Evolutionary conservation across 2,329 filamentous ascomycete genomes (phyloP), one percentile per base, ranked within the genome.

Genomic region (Myriosclerotinia duriaeana): DNA sequence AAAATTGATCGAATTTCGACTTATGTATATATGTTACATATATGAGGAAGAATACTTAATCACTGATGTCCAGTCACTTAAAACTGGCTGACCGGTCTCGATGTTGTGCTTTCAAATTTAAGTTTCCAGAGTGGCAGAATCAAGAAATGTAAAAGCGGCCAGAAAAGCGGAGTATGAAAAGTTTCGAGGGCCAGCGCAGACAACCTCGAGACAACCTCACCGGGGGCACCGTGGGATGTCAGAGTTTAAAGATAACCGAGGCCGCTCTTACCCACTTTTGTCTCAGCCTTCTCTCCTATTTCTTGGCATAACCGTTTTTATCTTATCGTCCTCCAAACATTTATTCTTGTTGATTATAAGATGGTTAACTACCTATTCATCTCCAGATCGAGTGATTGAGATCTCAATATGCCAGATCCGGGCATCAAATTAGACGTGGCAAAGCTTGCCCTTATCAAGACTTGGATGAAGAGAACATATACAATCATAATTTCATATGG

Each of bases 81-180:
- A 48, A 61, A n/a, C 58, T 61, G 44, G 15, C 15, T 50, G 58
- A 61, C 44, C 44, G 34, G 44, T 61, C 38, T 61, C 34, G 15
- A 60, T 38, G 14, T 60, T 26, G 44, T 60, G 30, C 56, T 48
- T 60, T 60, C 30, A 36, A 38, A 50, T 46, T 50, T 50, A 60
- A 44, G 44, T 38, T 42, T 61, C 14, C 34, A 50, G 14, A 58
- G 22, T 58, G 55, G 55, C 55, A 58, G 55, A 58, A 58, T 58
- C 38, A 17, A 59, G 58, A 61, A 61, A 60, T 60, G 22, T 60
- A 60, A 60, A 60, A 60, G 58, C 58, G 58, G 58, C 58, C 58
- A 60, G 30, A 60, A 60, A 50, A 60, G 58, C 38, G 58, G 58
- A 60, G 58, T 50, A 5, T 30, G 50, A 48, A 22, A 8, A 50